Evolutionary conservation across 2,329 filamentous ascomycete species (phyloP).

Genomic region (Sporothrix variecibatus): DNA sequence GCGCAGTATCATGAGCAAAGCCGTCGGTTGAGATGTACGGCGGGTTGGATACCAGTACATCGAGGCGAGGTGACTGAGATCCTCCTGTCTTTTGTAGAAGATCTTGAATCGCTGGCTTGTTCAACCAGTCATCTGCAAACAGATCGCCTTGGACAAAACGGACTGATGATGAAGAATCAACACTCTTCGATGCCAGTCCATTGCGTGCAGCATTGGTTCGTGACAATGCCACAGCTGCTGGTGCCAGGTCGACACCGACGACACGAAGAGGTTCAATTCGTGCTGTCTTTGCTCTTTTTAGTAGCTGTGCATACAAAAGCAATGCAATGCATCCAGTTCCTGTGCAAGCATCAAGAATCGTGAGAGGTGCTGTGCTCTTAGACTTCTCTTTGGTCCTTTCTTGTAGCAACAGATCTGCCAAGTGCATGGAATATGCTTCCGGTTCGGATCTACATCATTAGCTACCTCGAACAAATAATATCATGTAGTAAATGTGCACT

Average conservation of each 20-base stretch:
- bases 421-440: conserved; percentile 64
- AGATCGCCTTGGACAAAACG: conserved; percentile 42
- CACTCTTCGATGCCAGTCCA: conserved; percentile 28
- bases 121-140: conserved; percentile 47
- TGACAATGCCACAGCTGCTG: conserved; percentile 65
- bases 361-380: conserved; percentile 42
- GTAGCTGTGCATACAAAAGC: conserved; percentile 63
- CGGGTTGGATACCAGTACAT: conserved; percentile 83
- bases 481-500: conserved; percentile 23
- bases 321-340: conserved; percentile 90
- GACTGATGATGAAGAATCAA: neutral
- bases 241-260: conserved; percentile 74
- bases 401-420: conserved; percentile 44
- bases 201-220: conserved; percentile 63
- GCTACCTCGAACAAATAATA: neutral
- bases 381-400: neutral
- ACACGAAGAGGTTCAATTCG: conserved; percentile 48
- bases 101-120: neutral
- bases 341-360: conserved; percentile 82
- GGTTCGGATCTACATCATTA: conserved; percentile 63
- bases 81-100: neutral
- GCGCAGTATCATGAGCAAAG: conserved; percentile 63
- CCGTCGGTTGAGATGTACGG: conserved; percentile 77
- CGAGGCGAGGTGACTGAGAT: conserved; percentile 39
- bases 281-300: conserved; percentile 33